Evolutionary conservation across 768 basidiomycete genomes (phyloP), one percentile per base, ranked within the genome.

Genomic region (Pulveroboletus ravenelii): DNA sequence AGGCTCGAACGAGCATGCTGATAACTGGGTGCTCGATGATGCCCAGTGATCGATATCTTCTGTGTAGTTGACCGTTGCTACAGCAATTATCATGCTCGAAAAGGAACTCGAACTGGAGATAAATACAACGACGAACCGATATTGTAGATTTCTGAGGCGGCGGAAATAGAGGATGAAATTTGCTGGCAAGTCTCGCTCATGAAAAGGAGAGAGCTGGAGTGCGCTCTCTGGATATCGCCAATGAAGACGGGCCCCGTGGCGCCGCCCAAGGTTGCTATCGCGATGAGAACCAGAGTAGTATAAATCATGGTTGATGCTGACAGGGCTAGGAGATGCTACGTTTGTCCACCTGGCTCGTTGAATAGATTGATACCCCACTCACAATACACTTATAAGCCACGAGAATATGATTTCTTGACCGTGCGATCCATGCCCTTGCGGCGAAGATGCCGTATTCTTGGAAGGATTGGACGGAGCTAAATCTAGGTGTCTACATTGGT

Each of bases 1-100:
- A 3, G 82, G 82, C 55, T 83, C 78, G 9, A 85, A 81, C 10
- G 76, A 75, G 58, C 82, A 85, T 2, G 70, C 64, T 0, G 82
- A 59, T 1, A 47, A 2, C 47, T 80, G 72, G 0, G 70, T 59
- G 54, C 78, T 81, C 5, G 80, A 79, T 20, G 63, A 62, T 0
- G 78, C 74, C 78, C 77, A 84, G 51, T 84, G 80, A 2, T 54
- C 43, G 18, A 78, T 72, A 51, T 77, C 80, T 13, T 66, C 59
- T 0, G 34, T 32, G 48, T 80, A 84, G 17, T 62, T 38, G 3
- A 55, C 9, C 6, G 54, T 54, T n/a, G 15, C 56, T 63, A 18
- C n/a, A n/a, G 15, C 10, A 2, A 47, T 25, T 3, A 17, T 15
- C 17, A 15, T 34, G 17, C 17, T 6, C 37, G 12, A 52, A 17